Conservation (phyloP, 768 basidiomycete species). For the Termitomyces sp. region DNA sequence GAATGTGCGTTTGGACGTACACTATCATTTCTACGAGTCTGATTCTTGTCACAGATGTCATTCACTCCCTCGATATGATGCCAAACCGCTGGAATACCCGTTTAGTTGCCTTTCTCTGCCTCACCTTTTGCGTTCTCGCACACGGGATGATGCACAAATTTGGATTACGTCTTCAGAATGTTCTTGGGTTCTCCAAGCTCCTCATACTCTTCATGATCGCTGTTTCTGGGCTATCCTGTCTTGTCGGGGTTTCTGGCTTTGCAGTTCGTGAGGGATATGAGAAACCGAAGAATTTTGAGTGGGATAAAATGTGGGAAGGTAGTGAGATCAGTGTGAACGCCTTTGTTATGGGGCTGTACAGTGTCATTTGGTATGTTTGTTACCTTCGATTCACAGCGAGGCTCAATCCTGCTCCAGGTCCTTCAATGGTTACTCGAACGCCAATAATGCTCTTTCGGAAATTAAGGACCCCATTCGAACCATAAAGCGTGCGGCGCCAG, state of each 20-base stretch:
- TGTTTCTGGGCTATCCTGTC: conserved; percentile 48
- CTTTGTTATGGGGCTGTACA: conserved; percentile 62
- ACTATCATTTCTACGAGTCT: neutral
- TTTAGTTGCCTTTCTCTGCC: conserved; percentile 48
- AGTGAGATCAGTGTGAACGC: conserved; percentile 52
- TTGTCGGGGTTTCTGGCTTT: conserved; percentile 48
- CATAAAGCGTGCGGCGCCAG: conserved; percentile 65
- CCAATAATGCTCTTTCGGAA: conserved; percentile 73
- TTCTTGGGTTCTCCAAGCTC: conserved; percentile 61
- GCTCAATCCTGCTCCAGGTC: conserved; percentile 41
- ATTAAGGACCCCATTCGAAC: conserved; percentile 67
- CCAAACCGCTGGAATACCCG: conserved; percentile 47
- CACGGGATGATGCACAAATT: conserved; percentile 52
- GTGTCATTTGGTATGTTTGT: conserved; percentile 58
- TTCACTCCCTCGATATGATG: conserved; percentile 48
- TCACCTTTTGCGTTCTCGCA: conserved; percentile 52
- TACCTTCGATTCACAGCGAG: neutral
- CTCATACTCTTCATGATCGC: conserved; percentile 49
- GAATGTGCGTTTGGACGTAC: conserved; percentile 45
- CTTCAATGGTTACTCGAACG: conserved; percentile 69
- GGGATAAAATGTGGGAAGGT: conserved; percentile 64
- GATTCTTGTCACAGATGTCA: conserved; percentile 39
- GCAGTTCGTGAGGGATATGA: conserved; percentile 47
- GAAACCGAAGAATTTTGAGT: conserved; percentile 53
- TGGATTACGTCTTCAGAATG: conserved; percentile 63